Conservation (phyloP, 75 land plant species). For the Gnetum montanum region DNA sequence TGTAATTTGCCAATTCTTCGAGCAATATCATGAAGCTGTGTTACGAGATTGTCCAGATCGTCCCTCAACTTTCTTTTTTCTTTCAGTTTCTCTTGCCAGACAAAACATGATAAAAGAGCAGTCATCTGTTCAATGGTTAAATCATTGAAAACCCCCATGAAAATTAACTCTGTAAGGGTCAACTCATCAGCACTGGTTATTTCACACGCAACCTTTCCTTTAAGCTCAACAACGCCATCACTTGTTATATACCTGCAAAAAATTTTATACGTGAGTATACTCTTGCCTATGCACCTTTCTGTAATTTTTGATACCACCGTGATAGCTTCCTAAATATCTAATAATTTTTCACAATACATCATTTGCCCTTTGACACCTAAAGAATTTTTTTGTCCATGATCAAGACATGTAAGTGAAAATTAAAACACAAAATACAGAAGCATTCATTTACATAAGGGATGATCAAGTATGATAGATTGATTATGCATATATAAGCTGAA, state of each 20-base stretch:
- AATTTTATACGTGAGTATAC: background rate
- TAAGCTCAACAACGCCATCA: constrained; percentile 93
- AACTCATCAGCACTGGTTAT: constrained; percentile 93
- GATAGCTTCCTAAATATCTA: too few species aligned
- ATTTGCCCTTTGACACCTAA: too few species aligned
- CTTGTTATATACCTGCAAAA: constrained; percentile 80
- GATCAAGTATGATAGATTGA: too few species aligned
- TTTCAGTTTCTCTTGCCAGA: constrained; percentile 94
- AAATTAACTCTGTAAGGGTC: constrained; percentile 81
- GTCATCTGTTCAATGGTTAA: constrained; percentile 66
- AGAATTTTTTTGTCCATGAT: too few species aligned
- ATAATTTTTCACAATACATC: too few species aligned
- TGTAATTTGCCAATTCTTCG: constrained; percentile 81
- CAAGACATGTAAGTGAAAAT: too few species aligned
- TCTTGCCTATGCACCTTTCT: too few species aligned
- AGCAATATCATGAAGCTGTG: constrained; percentile 84
- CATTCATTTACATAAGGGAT: too few species aligned
- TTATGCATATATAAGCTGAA: too few species aligned
- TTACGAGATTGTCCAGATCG: constrained; percentile 63
- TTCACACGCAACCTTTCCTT: constrained; percentile 96
- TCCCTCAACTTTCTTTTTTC: constrained; percentile 65
- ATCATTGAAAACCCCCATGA: constrained; percentile 82
- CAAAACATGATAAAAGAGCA: constrained; percentile 98
- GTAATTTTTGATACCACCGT: too few species aligned
- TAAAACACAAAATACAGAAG: too few species aligned